These are phyloP conservation scores for Neopestalotiopsis sp. DNA, from an alignment of 2,329 filamentous ascomycete species.

Conservation along the genomic window DNA sequence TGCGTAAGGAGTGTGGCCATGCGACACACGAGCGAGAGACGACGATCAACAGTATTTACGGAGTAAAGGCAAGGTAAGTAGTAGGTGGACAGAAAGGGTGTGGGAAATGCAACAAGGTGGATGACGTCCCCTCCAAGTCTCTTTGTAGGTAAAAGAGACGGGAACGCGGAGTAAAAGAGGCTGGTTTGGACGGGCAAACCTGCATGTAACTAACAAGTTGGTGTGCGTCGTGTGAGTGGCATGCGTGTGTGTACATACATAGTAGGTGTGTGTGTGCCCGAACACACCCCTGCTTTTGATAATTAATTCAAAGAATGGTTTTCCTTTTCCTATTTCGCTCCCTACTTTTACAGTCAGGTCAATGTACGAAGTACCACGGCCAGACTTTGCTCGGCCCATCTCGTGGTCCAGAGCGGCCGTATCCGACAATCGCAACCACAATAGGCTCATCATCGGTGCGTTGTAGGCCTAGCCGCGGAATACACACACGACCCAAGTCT, in stretches of 20 bases:
- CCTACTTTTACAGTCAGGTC: neutral
- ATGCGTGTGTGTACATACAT: neutral
- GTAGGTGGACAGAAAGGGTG: neutral
- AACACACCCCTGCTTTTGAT: neutral
- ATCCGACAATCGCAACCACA: conserved; percentile 6
- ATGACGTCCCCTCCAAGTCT: conserved; percentile 18
- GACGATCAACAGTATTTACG: neutral
- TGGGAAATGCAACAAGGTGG: neutral
- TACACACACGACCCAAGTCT: neutral
- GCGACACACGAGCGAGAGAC: neutral
- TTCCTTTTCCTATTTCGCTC: neutral
- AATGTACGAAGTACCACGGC: neutral
- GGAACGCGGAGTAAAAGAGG: conserved; percentile 1
- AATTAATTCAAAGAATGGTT: neutral
- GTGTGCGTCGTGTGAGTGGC: neutral
- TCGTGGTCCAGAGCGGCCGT: conserved; percentile 10
- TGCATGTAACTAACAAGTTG: neutral
- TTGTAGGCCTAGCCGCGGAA: conserved; percentile 6
- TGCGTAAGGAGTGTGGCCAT: neutral
- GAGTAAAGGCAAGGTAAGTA: neutral
- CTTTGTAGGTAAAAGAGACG: conserved; percentile 8
- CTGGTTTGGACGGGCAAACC: neutral
- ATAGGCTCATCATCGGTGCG: conserved; percentile 13
- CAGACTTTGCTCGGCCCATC: neutral
- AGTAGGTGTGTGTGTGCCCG: neutral